Base-by-base conservation (phyloP, 129 eudicot species). In the Kitagawia praeruptora region DNA sequence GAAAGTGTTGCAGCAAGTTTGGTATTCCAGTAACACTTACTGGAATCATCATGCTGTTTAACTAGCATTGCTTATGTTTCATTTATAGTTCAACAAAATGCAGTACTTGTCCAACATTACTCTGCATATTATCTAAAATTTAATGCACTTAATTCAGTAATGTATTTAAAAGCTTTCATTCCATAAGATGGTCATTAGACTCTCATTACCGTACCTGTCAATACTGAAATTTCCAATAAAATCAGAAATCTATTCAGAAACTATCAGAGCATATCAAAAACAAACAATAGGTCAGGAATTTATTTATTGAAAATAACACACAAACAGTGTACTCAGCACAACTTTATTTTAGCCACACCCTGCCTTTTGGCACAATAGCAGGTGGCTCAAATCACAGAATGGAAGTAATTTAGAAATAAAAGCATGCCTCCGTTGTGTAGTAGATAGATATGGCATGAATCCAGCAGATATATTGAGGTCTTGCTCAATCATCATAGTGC, bases 401-500 rank as follows among this genome's bases (percentile, higher is more conserved):
- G 3, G 28, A 42, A 23, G 34, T 39, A 45, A 13, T 21, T 23
- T 23, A 19, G 13, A 42, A 44, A 41, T 14, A 10, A 63, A 78
- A 66, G 37, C 82, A 75, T 15, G 81, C 80, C 84, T 10, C 61
- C 82, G 84, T 83, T 79, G 83, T 86, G 82, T 76, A 74, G 83
- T 40, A 80, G 76, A 82, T 27, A 81, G 75, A 74, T 70, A 79
- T 58, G 80, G 88, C 81, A 81, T 42, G 84, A 80, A 80, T 66
- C 71, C 39, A 1, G 74, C 71, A 70, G 78, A 74, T 51, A 75
- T 56, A 9, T 76, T 75, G n/a, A 4, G 31, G 5, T 7, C 47
- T 77, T n/a, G 73, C 86, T 89, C 82, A 91, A 80, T 92, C 97
- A 67, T 92, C 91, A 79, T 85, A 88, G 82, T 92, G 82, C 85